phyloP scores from a whole-genome alignment of 1,284 basidiomycete species.

The Cutaneotrichosporon sp. region DNA sequence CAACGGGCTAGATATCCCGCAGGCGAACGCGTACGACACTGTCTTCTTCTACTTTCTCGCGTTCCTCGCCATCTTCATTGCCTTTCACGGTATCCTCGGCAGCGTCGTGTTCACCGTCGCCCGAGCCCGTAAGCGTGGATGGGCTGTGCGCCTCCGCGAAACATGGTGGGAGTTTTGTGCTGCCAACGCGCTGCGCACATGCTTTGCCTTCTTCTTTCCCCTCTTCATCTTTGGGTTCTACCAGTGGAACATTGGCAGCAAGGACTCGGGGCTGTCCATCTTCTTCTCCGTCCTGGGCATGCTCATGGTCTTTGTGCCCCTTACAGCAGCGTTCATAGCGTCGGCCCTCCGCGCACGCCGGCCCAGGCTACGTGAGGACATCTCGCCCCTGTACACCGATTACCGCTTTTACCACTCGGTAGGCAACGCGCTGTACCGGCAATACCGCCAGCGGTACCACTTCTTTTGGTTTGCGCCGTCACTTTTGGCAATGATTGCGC shows the following conservation, averaged over 20 bases:
- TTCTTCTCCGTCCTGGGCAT: constrained; percentile 60
- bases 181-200: constrained; percentile 51
- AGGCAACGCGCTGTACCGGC: constrained; percentile 44
- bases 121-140: constrained; percentile 8
- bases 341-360: constrained; percentile 29
- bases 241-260: constrained; percentile 69
- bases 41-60: constrained; percentile 67
- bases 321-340: constrained; percentile 47
- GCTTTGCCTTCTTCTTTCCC: constrained; percentile 61
- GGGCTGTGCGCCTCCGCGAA: constrained; percentile 49
- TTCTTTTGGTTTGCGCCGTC: constrained; percentile 50
- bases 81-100: constrained; percentile 56
- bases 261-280: constrained; percentile 74
- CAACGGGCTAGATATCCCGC: constrained; percentile 66
- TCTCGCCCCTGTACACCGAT: constrained; percentile 44
- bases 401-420: constrained; percentile 44
- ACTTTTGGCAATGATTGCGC: constrained; percentile 49
- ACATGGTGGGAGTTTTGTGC: constrained; percentile 51
- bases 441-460: constrained; percentile 48
- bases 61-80: constrained; percentile 56
- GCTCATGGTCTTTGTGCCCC: constrained; percentile 55
- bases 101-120: constrained; percentile 46
- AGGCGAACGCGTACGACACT: constrained; percentile 77
- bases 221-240: constrained; percentile 71
- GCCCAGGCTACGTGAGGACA: constrained; percentile 26